phyloP scores from a whole-genome alignment of 495 filamentous ascomycete genomes.

The Astrothelium subdiscretum region DNA sequence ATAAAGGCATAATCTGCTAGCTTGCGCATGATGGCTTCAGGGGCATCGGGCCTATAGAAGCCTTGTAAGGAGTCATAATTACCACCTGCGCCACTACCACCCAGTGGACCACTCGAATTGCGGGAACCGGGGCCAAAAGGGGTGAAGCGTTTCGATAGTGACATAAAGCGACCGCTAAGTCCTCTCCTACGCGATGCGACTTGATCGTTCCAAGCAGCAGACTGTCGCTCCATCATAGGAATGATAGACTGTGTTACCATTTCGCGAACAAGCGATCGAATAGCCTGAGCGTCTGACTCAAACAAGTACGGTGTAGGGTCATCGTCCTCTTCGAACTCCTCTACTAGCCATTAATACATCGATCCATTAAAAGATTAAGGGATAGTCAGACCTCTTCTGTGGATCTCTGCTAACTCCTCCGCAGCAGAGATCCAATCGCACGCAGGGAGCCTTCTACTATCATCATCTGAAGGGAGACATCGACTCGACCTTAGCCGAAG shows the following conservation, averaged over 20 bases:
- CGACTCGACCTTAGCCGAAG: slow-evolving; percentile 72
- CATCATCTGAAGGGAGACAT: slow-evolving; percentile 85
- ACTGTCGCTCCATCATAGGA: slow-evolving; percentile 85
- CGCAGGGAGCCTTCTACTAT: slow-evolving; percentile 65
- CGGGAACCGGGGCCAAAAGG: slow-evolving; percentile 52
- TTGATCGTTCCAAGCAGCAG: slow-evolving; percentile 93
- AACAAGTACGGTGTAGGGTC: slow-evolving; percentile 68
- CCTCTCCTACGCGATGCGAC: slow-evolving; percentile 82
- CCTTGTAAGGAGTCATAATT: slow-evolving; percentile 72
- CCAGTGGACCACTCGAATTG: slow-evolving; percentile 22
- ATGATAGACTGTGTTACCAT: slow-evolving; percentile 87
- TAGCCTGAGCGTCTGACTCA: slow-evolving; percentile 80
- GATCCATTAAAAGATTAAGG: not conserved
- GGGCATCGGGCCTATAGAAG: slow-evolving; percentile 70
- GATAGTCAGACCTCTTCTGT: slow-evolving; percentile 38
- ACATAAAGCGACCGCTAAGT: slow-evolving; percentile 78
- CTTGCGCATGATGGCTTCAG: slow-evolving; percentile 85
- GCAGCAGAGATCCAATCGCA: slow-evolving; percentile 82
- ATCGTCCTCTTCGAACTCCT: slow-evolving; percentile 46
- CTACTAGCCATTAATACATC: slow-evolving; percentile 11
- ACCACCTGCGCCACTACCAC: slow-evolving; percentile 30
- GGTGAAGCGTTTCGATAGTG: slow-evolving; percentile 75
- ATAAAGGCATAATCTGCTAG: slow-evolving; percentile 93
- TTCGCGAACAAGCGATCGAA: slow-evolving; percentile 79
- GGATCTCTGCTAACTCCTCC: slow-evolving; percentile 68